These are phyloP conservation scores for Madurella mycetomatis DNA, from an alignment of 2,329 filamentous ascomycete genomes.

Conservation along the genomic window DNA sequence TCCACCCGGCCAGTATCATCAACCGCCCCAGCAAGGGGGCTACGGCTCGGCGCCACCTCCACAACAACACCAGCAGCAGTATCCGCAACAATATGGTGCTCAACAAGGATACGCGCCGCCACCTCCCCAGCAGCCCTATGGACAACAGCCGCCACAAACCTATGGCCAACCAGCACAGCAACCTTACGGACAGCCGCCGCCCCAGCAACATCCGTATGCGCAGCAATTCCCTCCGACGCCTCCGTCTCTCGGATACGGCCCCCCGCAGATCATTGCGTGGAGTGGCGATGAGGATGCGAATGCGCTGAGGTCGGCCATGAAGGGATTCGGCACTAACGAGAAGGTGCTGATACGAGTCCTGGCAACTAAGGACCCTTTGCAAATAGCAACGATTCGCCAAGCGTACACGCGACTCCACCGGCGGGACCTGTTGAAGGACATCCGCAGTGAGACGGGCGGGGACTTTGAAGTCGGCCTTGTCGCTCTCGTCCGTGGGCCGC, in stretches of 20 bases:
- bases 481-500: conserved; percentile 71
- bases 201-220: conserved; percentile 31
- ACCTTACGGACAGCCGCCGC: conserved; percentile 34
- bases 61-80: conserved; percentile 7
- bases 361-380: conserved; percentile 69
- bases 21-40: conserved; percentile 29
- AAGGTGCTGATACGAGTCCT: conserved; percentile 67
- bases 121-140: conserved; percentile 21
- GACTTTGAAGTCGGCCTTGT: conserved; percentile 73
- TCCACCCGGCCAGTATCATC: conserved; percentile 30
- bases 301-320: conserved; percentile 76
- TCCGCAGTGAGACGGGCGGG: conserved; percentile 71
- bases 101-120: conserved; percentile 14
- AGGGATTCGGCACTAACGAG: conserved; percentile 85
- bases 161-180: conserved; percentile 25
- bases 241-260: conserved; percentile 70
- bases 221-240: conserved; percentile 49
- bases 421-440: conserved; percentile 68
- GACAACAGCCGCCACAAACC: conserved; percentile 22
- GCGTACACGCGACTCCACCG: conserved; percentile 62
- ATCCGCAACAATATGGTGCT: conserved; percentile 16
- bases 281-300: conserved; percentile 67
- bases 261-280: conserved; percentile 63
- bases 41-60: conserved; percentile 20
- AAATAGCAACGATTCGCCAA: conserved; percentile 63